Evolutionary conservation across 495 filamentous ascomycete species (phyloP), one percentile per base, ranked within the genome.

Genomic region (Darksidea phi): DNA sequence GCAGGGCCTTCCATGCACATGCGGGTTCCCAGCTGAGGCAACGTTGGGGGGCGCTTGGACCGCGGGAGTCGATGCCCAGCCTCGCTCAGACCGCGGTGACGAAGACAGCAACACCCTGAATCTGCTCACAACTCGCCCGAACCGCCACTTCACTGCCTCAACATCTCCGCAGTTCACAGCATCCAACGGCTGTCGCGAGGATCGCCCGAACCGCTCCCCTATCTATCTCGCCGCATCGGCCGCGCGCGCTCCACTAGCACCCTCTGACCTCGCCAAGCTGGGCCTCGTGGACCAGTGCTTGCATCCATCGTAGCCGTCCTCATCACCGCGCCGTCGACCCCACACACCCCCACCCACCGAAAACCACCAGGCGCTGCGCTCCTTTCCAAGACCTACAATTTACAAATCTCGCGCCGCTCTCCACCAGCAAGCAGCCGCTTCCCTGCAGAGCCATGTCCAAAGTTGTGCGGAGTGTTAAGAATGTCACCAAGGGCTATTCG

Each of bases 401-500:
- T 11, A 2, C 15, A 20, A 47, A 1, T n/a, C 43, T 21, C 48
- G 54, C 61, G 34, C 37, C 17, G 18, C 25, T 11, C 4, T 17
- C 12, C 13, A 34, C 49, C 37, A 26, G 17, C 10, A 26, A 46
- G 32, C 48, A 56, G 28, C 50, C 17, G 47, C 32, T 41, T 11
- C 49, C 43, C 42, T 26, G 8, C 66, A 68, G 69, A 78, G 78
- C 57, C 67, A 99, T 97, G 94, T 97, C 94, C 51, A 94, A 94
- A 75, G 93, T 97, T 70, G 89, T 99, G 67, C 86, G 94, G 74
- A 95, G 91, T 72, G 94, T 99, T 66, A 97, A 96, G 81, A 99
- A 99, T 80, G 94, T 99, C 76, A 97, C 95, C 70, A 97, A 97
- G 79, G 95, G 95, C 70, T 99, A 99, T 75, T 97, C 95, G 23